phyloP scores from a whole-genome alignment of 2,329 filamentous ascomycete genomes.

The Chaetomiaceae sp. region DNA sequence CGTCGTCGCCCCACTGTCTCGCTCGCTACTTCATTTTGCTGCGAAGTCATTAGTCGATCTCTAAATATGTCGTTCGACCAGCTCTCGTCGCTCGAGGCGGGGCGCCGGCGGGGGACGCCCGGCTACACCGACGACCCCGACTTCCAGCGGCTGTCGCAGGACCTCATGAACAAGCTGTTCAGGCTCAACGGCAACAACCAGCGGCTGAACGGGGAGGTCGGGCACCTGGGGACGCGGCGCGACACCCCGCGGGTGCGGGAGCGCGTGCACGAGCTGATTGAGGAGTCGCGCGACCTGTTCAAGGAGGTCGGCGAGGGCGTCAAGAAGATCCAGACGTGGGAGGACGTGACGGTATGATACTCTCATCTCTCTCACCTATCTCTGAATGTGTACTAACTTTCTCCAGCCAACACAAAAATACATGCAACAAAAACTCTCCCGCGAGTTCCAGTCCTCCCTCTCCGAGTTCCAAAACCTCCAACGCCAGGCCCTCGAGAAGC shows the following conservation, averaged over 20 bases:
- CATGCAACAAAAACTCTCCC: conserved; percentile 89
- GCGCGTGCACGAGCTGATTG: conserved; percentile 79
- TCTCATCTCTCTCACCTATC: neutral
- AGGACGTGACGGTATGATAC: conserved; percentile 66
- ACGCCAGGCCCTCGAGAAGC: conserved; percentile 83
- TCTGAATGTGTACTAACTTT: neutral
- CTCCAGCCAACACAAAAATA: conserved; percentile 89
- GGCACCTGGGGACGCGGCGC: conserved; percentile 79
- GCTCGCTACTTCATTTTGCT: neutral
- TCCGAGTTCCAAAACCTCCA: conserved; percentile 93
- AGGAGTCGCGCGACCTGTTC: conserved; percentile 82
- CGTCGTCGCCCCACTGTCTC: neutral
- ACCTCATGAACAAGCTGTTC: conserved; percentile 85
- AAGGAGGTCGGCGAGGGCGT: conserved; percentile 89
- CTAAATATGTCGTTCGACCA: conserved; percentile 85
- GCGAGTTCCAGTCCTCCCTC: conserved; percentile 85
- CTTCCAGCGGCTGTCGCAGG: conserved; percentile 77
- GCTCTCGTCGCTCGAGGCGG: conserved; percentile 75
- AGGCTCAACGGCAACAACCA: conserved; percentile 83
- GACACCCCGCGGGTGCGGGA: conserved; percentile 90
- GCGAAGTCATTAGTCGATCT: neutral
- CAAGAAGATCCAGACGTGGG: conserved; percentile 87
- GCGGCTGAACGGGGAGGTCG: conserved; percentile 77
- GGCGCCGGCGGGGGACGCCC: conserved; percentile 64
- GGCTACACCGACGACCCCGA: conserved; percentile 88